Conservation (phyloP, 2,329 filamentous ascomycete genomes). For the Colletotrichum zoysiae region DNA sequence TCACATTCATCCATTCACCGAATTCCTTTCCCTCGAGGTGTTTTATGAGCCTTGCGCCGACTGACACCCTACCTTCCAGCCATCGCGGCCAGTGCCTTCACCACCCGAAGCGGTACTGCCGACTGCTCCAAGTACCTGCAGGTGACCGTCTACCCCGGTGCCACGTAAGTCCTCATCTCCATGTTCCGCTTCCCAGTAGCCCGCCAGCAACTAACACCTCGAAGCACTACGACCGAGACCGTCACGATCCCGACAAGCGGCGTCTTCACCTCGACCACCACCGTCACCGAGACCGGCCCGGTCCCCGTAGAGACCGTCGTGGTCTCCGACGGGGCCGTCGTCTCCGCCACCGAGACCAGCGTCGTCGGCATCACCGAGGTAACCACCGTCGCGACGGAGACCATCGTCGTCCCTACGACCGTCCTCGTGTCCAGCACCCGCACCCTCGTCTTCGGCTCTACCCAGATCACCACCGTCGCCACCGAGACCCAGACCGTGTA, state of each 20-base stretch:
- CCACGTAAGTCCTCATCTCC: slow-evolving; percentile 18
- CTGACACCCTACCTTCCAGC: slow-evolving; percentile 20
- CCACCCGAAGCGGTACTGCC: slow-evolving; percentile 31
- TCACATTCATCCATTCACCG: slow-evolving; percentile 5
- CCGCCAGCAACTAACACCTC: background rate
- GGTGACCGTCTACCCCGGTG: slow-evolving; percentile 25
- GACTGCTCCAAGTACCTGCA: slow-evolving; percentile 36
- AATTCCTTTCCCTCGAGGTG: background rate
- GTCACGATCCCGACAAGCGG: slow-evolving; percentile 32
- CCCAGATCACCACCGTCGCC: slow-evolving; percentile 35
- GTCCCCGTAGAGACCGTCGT: slow-evolving; percentile 31
- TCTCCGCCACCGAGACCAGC: slow-evolving; percentile 17
- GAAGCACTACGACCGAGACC: slow-evolving; percentile 32
- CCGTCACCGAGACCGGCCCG: slow-evolving; percentile 14
- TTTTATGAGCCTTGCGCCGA: background rate
- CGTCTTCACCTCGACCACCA: slow-evolving; percentile 33
- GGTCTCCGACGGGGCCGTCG: slow-evolving; percentile 10
- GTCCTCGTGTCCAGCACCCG: slow-evolving; percentile 34
- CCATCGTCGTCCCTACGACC: slow-evolving; percentile 32
- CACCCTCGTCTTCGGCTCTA: slow-evolving; percentile 35
- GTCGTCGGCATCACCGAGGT: slow-evolving; percentile 25
- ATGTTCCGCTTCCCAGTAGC: background rate
- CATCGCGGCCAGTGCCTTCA: slow-evolving; percentile 34
- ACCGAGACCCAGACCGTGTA: slow-evolving; percentile 39
- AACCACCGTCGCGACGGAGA: slow-evolving; percentile 33